Conservation (phyloP, 2,329 filamentous ascomycete species). For the Cryphonectria carpinicola region DNA sequence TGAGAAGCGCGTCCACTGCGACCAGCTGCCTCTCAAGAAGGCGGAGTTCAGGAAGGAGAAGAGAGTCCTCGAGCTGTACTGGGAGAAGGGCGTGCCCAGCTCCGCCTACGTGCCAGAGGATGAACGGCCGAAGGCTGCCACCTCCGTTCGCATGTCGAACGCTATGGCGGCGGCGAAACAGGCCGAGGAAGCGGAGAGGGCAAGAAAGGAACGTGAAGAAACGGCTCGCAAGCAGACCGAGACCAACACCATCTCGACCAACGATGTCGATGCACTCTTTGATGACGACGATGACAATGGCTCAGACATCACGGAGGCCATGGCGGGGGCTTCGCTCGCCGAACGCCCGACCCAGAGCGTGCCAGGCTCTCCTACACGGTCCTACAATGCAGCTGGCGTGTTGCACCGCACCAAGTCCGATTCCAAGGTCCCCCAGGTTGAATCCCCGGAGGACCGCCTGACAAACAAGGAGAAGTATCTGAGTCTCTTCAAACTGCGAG, state of each 20-base stretch:
- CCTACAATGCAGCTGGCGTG: conserved; percentile 65
- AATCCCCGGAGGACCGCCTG: conserved; percentile 77
- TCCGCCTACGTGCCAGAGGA: conserved; percentile 96
- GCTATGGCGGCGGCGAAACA: conserved; percentile 77
- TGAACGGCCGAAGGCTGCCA: conserved; percentile 84
- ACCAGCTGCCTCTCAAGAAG: conserved; percentile 97
- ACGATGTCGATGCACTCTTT: conserved; percentile 94
- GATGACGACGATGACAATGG: conserved; percentile 89
- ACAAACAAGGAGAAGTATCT: conserved; percentile 97
- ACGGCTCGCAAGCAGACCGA: conserved; percentile 91
- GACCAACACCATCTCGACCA: conserved; percentile 89
- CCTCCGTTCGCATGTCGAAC: conserved; percentile 73
- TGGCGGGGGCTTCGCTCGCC: conserved; percentile 85
- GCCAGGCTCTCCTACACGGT: conserved; percentile 84
- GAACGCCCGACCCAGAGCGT: conserved; percentile 95
- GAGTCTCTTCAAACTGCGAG: conserved; percentile 83
- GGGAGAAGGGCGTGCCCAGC: conserved; percentile 98
- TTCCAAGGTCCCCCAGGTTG: conserved; percentile 79
- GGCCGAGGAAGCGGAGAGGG: conserved; percentile 80
- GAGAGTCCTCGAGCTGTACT: conserved; percentile 93
- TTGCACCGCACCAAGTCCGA: conserved; percentile 92
- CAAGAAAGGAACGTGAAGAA: conserved; percentile 86
- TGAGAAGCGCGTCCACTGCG: conserved; percentile 98
- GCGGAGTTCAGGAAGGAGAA: conserved; percentile 99
- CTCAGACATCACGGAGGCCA: conserved; percentile 86